phyloP scores from a whole-genome alignment of 139 green algal species.

The Chlorella sorokiniana region DNA sequence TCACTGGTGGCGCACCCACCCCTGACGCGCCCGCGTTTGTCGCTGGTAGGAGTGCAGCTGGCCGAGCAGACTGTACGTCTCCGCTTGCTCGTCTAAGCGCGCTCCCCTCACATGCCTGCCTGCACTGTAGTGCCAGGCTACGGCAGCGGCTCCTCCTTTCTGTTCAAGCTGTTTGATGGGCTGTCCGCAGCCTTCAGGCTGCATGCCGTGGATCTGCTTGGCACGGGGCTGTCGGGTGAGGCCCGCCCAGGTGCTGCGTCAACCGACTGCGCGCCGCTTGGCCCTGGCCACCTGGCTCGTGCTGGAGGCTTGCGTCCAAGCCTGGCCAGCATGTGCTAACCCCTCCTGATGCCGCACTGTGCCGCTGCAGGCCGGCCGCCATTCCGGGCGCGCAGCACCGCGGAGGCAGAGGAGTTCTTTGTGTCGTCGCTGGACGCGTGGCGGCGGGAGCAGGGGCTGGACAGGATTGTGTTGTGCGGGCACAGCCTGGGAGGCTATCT shows the following conservation, averaged over 20 bases:
- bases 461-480: slow-evolving; percentile 77
- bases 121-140: slow-evolving; percentile 5
- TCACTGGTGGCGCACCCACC: slow-evolving; percentile 36
- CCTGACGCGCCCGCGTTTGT: slow-evolving; percentile 58
- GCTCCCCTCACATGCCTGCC: not conserved
- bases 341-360: too few species aligned
- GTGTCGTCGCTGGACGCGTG: slow-evolving; percentile 71
- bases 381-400: slow-evolving; percentile 59
- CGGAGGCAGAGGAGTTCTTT: slow-evolving; percentile 85
- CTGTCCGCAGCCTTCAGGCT: slow-evolving; percentile 60
- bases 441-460: slow-evolving; percentile 61
- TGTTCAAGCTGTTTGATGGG: slow-evolving; percentile 20
- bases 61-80: not conserved
- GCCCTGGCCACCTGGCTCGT: not conserved
- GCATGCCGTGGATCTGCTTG: slow-evolving; percentile 81
- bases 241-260: not conserved
- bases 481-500: slow-evolving; percentile 88
- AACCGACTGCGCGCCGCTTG: not conserved
- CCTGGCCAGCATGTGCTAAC: too few species aligned
- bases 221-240: slow-evolving; percentile 78
- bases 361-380: slow-evolving; percentile 63
- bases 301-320: not conserved
- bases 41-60: not conserved
- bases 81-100: not conserved
- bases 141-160: slow-evolving; percentile 2